Evolutionary conservation across 2,329 filamentous ascomycete species (phyloP).

Genomic region (Ophiostoma sp.): DNA sequence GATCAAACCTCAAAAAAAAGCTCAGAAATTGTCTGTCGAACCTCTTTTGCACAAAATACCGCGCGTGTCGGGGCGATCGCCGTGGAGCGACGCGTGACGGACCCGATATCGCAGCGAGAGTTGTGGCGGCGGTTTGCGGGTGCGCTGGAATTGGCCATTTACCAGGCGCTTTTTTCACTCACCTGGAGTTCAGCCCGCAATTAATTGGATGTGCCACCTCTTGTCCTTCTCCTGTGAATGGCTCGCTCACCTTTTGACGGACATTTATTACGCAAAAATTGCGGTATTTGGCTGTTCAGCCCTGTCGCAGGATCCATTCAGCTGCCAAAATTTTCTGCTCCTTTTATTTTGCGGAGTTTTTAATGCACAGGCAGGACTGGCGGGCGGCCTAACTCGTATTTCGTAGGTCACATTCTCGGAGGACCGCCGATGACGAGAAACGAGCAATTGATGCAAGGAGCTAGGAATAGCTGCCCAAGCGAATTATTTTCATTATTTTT

Average conservation of each 20-base stretch:
- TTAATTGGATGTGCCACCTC: not conserved
- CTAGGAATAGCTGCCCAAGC: not conserved
- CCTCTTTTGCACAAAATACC: not conserved
- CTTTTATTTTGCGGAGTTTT: not conserved
- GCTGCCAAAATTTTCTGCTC: not conserved
- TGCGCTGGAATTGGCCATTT: constrained; percentile 13
- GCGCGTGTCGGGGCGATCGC: constrained; percentile 11
- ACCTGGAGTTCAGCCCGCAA: not conserved
- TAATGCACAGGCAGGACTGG: not conserved
- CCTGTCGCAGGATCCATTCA: constrained; percentile 5
- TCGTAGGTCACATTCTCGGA: not conserved
- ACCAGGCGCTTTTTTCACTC: not conserved
- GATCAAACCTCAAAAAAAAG: not conserved
- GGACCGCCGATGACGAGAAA: not conserved
- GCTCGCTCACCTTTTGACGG: not conserved
- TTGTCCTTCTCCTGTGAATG: not conserved
- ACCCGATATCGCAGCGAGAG: constrained; percentile 18
- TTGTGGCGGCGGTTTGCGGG: constrained; percentile 12
- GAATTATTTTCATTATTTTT: no score
- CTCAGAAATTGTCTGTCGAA: not conserved
- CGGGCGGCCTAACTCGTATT: not conserved
- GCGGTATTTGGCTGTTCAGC: constrained; percentile 11
- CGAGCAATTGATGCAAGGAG: not conserved
- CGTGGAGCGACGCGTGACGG: not conserved
- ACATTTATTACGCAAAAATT: not conserved